Percentiles rank a stretch among this genome's conserved stretches.
phyloP scores from a whole-genome alignment of 129 eudicot genomes.

The Daucus carota region DH1_v3.0 NC_030382.2:47890001-47890500 shows the following conservation, averaged over 20 bases:
- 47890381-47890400: conserved; percentile 52
- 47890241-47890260: conserved; percentile 1
- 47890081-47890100: background rate
- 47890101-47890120: background rate
- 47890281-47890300: background rate
- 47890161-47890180: background rate
- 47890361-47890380: conserved; percentile 56
- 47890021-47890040: background rate
- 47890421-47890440: conserved; percentile 62
- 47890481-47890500: conserved; percentile 1
- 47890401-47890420: conserved; percentile 71
- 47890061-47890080: background rate
- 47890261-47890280: conserved; percentile 2
- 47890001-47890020: no score
- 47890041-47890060: background rate
- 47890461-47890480: conserved; percentile 58
- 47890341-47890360: conserved; percentile 30
- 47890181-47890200: background rate
- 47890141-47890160: background rate
- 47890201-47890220: background rate
- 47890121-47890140: background rate
- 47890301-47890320: conserved; percentile 14
- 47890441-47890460: conserved; percentile 42
- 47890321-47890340: conserved; percentile 8
- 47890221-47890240: conserved; percentile 3